phyloP scores from a whole-genome alignment of 345 rosid species.

The Physaria fendleri region DNA sequence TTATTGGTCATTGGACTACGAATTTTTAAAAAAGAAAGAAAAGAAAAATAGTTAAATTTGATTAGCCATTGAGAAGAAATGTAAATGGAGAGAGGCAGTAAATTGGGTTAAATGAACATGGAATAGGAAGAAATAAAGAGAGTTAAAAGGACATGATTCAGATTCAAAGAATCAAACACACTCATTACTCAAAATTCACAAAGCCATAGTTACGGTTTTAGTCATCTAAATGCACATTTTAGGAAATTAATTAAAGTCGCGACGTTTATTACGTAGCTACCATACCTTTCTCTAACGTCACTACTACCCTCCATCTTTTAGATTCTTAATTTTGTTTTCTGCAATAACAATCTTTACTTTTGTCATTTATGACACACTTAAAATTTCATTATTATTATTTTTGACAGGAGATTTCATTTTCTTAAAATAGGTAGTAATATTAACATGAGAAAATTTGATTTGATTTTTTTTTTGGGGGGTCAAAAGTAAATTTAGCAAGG shows the following conservation, averaged over 20 bases:
- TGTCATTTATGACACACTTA: neutral
- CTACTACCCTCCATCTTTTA: neutral
- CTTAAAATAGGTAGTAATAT: neutral
- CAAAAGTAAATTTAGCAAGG: no score
- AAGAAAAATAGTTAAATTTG: no score
- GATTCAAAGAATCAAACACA: slow-evolving; percentile 23
- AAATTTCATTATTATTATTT: neutral
- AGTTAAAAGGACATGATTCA: slow-evolving; percentile 5
- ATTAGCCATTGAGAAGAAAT: neutral
- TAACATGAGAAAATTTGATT: neutral
- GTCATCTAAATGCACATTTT: slow-evolving; percentile 16
- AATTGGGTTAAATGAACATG: slow-evolving; percentile 20
- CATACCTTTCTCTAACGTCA: neutral
- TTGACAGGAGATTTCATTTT: neutral
- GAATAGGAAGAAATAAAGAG: slow-evolving; percentile 9
- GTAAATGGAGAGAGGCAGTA: slow-evolving; percentile 10
- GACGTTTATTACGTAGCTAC: slow-evolving; percentile 1
- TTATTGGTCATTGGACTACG: no score
- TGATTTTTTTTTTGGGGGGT: no score
- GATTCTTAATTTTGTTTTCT: neutral
- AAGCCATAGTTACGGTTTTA: slow-evolving; percentile 18
- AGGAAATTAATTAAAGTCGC: neutral
- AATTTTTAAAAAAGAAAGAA: neutral
- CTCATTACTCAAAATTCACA: slow-evolving; percentile 19
- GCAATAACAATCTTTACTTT: neutral